Base-by-base conservation (phyloP, 2,329 filamentous ascomycete genomes). In the Cladophialophora chaetospira region DNA sequence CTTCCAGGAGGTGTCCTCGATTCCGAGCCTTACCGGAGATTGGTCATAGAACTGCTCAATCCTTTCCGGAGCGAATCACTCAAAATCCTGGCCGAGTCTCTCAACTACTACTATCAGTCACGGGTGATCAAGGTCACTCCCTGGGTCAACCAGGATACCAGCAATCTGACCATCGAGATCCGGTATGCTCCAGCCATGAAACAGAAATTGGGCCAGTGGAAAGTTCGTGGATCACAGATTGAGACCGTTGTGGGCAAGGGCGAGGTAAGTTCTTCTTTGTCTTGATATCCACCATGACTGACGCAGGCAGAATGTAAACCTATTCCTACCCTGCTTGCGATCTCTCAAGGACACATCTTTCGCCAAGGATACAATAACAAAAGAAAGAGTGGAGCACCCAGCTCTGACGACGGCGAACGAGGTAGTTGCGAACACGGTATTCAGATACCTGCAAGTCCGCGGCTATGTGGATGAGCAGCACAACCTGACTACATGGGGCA, bases 391-490 rank as follows among this genome's bases (percentile, higher is more conserved):
- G 31, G 53, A 62, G 17, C 48, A 60, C 29, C 63, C 64, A 33
- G 57, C 61, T 31, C 47, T 66, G 19, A 83, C 80, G 57, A 83
- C 87, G n/a, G 83, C 87, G 61, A 81, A 88, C 13, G 88, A 94
- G 67, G 82, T 93, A 53, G 76, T 82, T 21, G 77, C 91, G 15
- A 89, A 96, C 66, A 84, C 87, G 5, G 81, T 93, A 57, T 97
- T 91, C 88, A 85, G 91, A 53, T 94, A 97, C 73, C 80, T 99
- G 19, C 90, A 96, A 69, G 80, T 97, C 46, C 85, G 92, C 57
- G 91, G 88, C 21, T 99, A 97, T 67, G 80, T 96, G 44, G 84
- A 94, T 65, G 79, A 83, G 45, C 81, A 83, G 57, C 93, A 97
- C 72, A 83, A 86, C 58, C 80, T 97, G 59, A 96, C 92, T 6